Evolutionary conservation across 202 grass and related monocot genomes (phyloP), one percentile per base, ranked within the genome.

Genomic region (Sporobolus alterniflorus): DNA sequence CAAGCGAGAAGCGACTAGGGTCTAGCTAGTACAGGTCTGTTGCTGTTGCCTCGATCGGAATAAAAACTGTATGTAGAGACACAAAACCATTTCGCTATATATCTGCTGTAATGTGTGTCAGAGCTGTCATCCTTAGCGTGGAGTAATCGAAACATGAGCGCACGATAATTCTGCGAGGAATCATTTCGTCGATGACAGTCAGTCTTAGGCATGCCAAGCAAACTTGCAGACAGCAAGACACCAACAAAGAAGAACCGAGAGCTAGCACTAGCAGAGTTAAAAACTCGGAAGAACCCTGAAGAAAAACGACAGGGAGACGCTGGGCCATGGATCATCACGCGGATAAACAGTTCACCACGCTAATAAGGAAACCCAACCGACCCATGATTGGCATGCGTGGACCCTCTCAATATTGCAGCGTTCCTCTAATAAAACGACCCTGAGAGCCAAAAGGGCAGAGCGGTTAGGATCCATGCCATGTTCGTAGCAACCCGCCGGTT

Each of bases 311-410:
- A 54, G 8, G 44, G 11, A 40, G 25, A n/a, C 7, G 11, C 47
- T 17, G 74, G 51, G 7, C 43, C 54, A 51, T 17, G 47, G 22
- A 42, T 54, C 62, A 33, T 67, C 75, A 14, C 66, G 43, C 46
- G 30, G 25, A 17, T 70, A 52, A n/a, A 78, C 24, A 51, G 21
- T 54, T 72, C 42, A 15, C 42, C n/a, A 2, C 46, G 39, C 11
- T 26, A 28, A 28, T 59, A 59, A 52, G 28, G 10, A 20, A 9
- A 14, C 31, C 49, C 42, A 54, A 29, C 43, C 28, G 14, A 46
- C 33, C 73, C 73, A 83, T 86, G 73, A 90, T 90, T 82, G 83
- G 17, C 67, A 67, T 21, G 83, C 76, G 66, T 60, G 70, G 73
- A 60, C 52, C 34, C 34, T 66, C 67, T 24, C 42, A 67, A 75